Evolutionary conservation across 306 rosid species (phyloP).

Genomic region (Purshia tridentata): DNA sequence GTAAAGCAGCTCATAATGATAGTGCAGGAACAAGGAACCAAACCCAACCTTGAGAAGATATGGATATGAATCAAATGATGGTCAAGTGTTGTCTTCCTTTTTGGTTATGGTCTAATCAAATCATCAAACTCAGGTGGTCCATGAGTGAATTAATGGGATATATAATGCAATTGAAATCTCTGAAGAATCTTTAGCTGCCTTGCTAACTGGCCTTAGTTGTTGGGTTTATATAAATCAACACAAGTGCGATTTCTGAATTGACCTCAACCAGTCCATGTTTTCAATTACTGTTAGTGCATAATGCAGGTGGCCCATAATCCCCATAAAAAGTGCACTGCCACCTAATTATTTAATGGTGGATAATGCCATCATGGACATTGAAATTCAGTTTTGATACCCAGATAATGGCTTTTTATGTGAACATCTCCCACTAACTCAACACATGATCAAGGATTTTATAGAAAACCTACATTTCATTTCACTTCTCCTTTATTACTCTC

Average conservation of each 20-base stretch:
- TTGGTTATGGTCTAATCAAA: too few relatives aligned
- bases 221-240: constrained; percentile 16
- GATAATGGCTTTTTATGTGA: constrained; percentile 33
- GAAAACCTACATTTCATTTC: constrained; percentile 8
- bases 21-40: neutral
- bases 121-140: neutral
- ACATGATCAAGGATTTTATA: neutral
- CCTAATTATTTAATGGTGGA: constrained; percentile 32
- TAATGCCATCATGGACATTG: constrained; percentile 27
- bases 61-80: neutral
- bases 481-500: constrained; percentile 4
- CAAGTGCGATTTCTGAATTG: constrained; percentile 24
- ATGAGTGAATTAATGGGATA: neutral
- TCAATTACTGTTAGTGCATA: constrained; percentile 26
- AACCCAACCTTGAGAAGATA: neutral
- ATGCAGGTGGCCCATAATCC: constrained; percentile 30
- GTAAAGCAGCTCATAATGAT: neutral
- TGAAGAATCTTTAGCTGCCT: constrained; percentile 25
- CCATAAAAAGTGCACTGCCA: constrained; percentile 38
- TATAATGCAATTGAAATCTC: neutral
- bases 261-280: constrained; percentile 32
- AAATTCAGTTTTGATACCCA: constrained; percentile 33
- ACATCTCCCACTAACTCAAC: constrained; percentile 36
- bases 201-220: neutral
- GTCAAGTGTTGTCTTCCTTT: neutral